Conservation (phyloP, 73 alveolate species). For the Tetrahymena malaccensis region DNA sequence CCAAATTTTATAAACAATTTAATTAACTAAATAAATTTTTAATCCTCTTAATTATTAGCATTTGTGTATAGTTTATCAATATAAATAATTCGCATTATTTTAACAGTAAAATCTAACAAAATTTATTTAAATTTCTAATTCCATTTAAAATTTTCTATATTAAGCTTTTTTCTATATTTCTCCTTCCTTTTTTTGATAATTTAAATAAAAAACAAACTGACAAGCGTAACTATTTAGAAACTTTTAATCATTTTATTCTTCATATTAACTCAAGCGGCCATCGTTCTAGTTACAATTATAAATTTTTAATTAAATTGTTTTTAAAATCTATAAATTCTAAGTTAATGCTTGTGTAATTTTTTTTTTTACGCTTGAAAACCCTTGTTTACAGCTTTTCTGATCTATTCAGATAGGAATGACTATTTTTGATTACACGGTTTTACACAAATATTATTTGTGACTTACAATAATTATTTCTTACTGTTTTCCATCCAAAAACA, state of each 20-base stretch:
- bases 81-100: neutral
- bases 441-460: neutral
- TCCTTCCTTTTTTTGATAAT: neutral
- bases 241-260: neutral
- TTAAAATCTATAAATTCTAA: no score
- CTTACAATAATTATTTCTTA: neutral
- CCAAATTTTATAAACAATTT: no score
- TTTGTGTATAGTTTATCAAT: neutral
- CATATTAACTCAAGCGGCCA: neutral
- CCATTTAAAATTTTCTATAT: neutral
- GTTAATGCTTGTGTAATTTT: neutral
- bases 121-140: no score
- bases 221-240: neutral
- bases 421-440: neutral
- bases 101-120: neutral
- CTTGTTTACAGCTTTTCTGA: neutral
- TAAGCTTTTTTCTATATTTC: no score
- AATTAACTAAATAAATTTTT: no score
- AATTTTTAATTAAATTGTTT: no score
- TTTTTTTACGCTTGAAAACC: neutral
- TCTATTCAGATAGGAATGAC: neutral
- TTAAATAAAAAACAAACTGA: neutral
- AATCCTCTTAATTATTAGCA: neutral
- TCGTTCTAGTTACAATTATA: neutral
- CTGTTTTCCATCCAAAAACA: neutral